These are phyloP conservation scores for Oryza meyeriana DNA, from an alignment of 176 grass and related monocot species.

Conservation along the genomic window DNA sequence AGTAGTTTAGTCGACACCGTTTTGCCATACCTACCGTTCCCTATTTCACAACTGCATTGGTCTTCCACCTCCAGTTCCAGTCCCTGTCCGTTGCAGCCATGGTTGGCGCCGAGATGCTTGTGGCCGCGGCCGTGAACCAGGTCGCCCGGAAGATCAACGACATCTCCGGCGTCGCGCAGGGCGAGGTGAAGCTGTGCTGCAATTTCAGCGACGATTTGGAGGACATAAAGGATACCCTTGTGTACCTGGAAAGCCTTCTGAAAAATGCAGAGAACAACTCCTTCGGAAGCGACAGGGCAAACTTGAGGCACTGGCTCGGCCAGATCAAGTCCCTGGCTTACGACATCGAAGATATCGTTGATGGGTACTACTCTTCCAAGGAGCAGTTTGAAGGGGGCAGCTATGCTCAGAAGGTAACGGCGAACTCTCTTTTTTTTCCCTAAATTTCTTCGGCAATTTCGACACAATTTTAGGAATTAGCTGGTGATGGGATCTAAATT, in stretches of 20 bases:
- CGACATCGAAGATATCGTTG: slow-evolving; percentile 46
- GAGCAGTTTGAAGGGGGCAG: slow-evolving; percentile 28
- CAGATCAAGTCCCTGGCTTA: slow-evolving; percentile 49
- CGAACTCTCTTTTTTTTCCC: neutral
- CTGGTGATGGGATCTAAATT: neutral
- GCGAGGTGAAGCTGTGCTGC: slow-evolving; percentile 37
- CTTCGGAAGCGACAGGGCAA: slow-evolving; percentile 32
- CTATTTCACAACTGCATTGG: too few species aligned
- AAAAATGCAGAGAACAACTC: slow-evolving; percentile 45
- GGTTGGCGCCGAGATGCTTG: slow-evolving; percentile 43
- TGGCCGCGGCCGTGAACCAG: slow-evolving; percentile 38
- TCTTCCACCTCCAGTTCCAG: too few species aligned
- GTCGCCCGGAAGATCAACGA: slow-evolving; percentile 43
- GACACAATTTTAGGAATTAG: neutral
- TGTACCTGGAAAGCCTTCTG: slow-evolving; percentile 36
- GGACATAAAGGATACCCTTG: slow-evolving; percentile 29
- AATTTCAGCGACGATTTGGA: slow-evolving; percentile 43
- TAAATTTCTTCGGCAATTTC: too few species aligned
- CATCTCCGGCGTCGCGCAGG: slow-evolving; percentile 20
- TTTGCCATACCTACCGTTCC: too few species aligned
- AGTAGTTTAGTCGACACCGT: too few species aligned
- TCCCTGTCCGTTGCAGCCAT: neutral
- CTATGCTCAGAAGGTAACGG: slow-evolving; percentile 31
- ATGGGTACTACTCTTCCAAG: slow-evolving; percentile 37
- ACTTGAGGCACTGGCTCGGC: slow-evolving; percentile 36